These are phyloP conservation scores for Neofusicoccum sp. DNA, from an alignment of 2,329 filamentous ascomycete genomes.

Conservation along the genomic window DNA sequence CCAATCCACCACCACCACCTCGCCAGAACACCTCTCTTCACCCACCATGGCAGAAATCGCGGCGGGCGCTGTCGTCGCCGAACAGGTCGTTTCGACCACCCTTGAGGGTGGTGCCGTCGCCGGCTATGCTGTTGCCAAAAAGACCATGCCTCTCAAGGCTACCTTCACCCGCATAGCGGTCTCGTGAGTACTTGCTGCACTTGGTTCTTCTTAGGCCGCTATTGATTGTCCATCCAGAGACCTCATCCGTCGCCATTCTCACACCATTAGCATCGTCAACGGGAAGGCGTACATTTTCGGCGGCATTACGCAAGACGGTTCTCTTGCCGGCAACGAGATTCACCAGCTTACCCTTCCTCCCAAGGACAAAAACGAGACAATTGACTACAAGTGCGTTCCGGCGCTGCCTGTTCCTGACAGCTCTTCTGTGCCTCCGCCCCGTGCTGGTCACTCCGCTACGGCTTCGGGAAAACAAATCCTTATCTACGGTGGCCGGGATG, in stretches of 20 bases:
- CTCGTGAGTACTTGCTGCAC: constrained; percentile 33
- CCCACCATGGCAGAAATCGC: constrained; percentile 41
- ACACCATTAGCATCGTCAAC: constrained; percentile 40
- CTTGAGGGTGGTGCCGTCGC: constrained; percentile 38
- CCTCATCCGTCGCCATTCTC: constrained; percentile 36
- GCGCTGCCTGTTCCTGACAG: constrained; percentile 34
- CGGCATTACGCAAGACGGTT: constrained; percentile 36
- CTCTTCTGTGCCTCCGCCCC: constrained; percentile 32
- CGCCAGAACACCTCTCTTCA: not conserved
- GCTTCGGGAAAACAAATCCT: constrained; percentile 39
- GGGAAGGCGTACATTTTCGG: constrained; percentile 48
- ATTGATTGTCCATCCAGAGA: constrained; percentile 24
- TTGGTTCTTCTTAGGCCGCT: constrained; percentile 16
- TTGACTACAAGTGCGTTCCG: constrained; percentile 44
- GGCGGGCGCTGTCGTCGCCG: constrained; percentile 38
- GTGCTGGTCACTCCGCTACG: constrained; percentile 42
- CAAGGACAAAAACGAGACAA: constrained; percentile 27
- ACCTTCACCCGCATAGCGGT: constrained; percentile 43
- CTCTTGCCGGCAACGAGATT: constrained; percentile 43
- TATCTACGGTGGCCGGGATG: constrained; percentile 40
- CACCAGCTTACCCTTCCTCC: constrained; percentile 39
- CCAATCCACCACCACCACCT: not conserved
- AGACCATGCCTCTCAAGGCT: constrained; percentile 44
- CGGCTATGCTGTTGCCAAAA: constrained; percentile 43
- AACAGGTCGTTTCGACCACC: constrained; percentile 41